Evolutionary conservation across 805 yeast genomes (phyloP).

Genomic region (Candida hispaniensis): DNA sequence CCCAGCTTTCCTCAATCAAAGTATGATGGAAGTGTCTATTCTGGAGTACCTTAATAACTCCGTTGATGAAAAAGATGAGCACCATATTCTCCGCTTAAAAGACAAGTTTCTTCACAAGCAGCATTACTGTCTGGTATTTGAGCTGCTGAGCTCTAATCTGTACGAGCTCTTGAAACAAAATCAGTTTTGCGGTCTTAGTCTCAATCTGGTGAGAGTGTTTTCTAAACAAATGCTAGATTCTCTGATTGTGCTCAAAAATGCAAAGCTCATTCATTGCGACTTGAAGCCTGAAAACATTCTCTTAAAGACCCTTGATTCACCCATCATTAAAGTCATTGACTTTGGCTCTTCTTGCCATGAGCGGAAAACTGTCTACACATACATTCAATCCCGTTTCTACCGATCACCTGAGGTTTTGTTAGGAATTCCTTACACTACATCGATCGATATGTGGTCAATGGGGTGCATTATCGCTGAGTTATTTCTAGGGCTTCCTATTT

Average conservation of each 20-base stretch:
- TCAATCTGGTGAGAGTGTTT: slow-evolving; percentile 66
- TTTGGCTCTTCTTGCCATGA: slow-evolving; percentile 95
- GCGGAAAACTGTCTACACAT: slow-evolving; percentile 77
- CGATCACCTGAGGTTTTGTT: slow-evolving; percentile 90
- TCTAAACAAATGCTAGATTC: slow-evolving; percentile 76
- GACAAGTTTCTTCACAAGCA: slow-evolving; percentile 89
- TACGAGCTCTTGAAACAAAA: slow-evolving; percentile 88
- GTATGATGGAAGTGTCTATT: slow-evolving; percentile 79
- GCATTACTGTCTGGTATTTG: slow-evolving; percentile 88
- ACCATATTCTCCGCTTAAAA: slow-evolving; percentile 63
- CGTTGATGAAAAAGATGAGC: slow-evolving; percentile 58
- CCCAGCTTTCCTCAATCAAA: slow-evolving; percentile 84
- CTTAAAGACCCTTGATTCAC: slow-evolving; percentile 65
- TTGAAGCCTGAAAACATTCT: slow-evolving; percentile 92
- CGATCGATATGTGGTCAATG: slow-evolving; percentile 96
- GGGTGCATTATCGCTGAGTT: slow-evolving; percentile 90
- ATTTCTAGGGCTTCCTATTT: slow-evolving; percentile 81
- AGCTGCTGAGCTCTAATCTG: slow-evolving; percentile 72
- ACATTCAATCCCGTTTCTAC: slow-evolving; percentile 86
- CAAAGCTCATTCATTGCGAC: slow-evolving; percentile 89
- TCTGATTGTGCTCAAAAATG: slow-evolving; percentile 64
- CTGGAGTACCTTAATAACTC: slow-evolving; percentile 69
- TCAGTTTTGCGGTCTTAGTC: slow-evolving; percentile 80
- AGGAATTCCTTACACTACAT: slow-evolving; percentile 83
- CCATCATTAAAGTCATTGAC: slow-evolving; percentile 85